Evolutionary conservation across 75 land plant species (phyloP).

Genomic region (Gnetum montanum): DNA sequence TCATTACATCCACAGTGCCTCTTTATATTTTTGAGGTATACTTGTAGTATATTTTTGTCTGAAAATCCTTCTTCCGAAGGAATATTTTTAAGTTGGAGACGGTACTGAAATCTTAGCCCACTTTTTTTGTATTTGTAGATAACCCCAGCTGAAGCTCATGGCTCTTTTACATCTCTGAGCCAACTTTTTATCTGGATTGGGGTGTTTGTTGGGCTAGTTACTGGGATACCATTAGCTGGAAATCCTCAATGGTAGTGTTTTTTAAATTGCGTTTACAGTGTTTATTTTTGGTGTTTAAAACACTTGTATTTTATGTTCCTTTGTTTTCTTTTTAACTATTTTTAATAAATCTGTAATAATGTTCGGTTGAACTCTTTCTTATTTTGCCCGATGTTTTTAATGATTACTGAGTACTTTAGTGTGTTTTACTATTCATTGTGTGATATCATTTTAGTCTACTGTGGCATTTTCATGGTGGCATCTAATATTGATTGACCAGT

Average conservation of each 20-base stretch:
- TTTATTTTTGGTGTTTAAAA: too few species aligned
- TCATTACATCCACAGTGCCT: constrained; percentile 90
- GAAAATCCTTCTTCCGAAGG: background rate
- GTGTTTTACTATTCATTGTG: too few species aligned
- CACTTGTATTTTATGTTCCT: too few species aligned
- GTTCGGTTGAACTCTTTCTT: too few species aligned
- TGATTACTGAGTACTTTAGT: too few species aligned
- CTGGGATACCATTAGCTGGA: constrained; percentile 91
- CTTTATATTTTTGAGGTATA: constrained; percentile 94
- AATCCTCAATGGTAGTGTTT: constrained; percentile 78
- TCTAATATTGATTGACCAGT: too few species aligned
- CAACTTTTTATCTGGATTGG: constrained; percentile 94
- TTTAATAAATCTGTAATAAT: too few species aligned
- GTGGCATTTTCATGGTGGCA: too few species aligned
- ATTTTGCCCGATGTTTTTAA: too few species aligned
- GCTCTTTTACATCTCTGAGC: constrained; percentile 88
- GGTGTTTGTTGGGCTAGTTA: constrained; percentile 84
- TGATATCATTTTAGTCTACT: too few species aligned
- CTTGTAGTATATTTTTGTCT: background rate
- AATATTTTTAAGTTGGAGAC: background rate
- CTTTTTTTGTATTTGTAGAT: constrained; percentile 31
- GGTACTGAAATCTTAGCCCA: background rate
- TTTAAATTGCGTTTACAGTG: too few species aligned
- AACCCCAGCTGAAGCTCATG: constrained; percentile 96
- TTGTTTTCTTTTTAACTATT: too few species aligned